Evolutionary conservation across 2,329 filamentous ascomycete species (phyloP), one percentile per base, ranked within the genome.

Genomic region (Diplodia seriata): DNA sequence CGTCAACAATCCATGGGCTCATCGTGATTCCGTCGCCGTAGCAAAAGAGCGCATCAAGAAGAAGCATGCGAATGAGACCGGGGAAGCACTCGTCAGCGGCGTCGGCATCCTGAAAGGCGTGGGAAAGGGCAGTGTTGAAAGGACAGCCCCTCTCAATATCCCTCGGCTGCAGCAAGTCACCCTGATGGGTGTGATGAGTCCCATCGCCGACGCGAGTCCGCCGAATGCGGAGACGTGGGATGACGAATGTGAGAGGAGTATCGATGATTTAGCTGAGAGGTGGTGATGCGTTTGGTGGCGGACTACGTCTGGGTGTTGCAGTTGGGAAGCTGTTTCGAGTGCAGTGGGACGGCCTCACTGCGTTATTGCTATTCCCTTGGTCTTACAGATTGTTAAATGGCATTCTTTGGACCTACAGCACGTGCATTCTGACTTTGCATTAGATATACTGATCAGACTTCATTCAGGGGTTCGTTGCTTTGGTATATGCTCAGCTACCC

Each of bases 21-120:
- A 63, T n/a, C 66, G 66, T n/a, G 66, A 68, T 43, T 63, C 57
- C n/a, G 47, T 68, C 18, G 56, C 59, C 11, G 4, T 68, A 15
- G 57, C 66, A 14, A 68, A 59, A 18, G 66, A 68, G 6, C 56
- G 66, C 15, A 50, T 68, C 7, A 54, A 49, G n/a, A 68, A 33
- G 51, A 68, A 63, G 49, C 66, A 64, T 40, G 50, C n/a, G 12
- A 11, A 40, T 9, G 33, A 57, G 8, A 36, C 47, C 14, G 63
- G 51, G 1, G 53, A 57, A 23, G 29, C 14, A n/a, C 18, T 50
- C 5, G 29, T 62, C 12, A 20, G 40, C 14, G 63, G 54, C 9
- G 38, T 65, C 6, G 49, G 36, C 23, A 65, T 65, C 23, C 23
- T 55, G 7, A 65, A 62, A 50, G 40, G 50, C 1, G 55, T 47